Percentiles rank a stretch among this genome's conserved stretches.
Evolutionary conservation across 805 yeast species (phyloP).

Genomic region (fission yeast (Schizosaccharomyces pombe)): DNA sequence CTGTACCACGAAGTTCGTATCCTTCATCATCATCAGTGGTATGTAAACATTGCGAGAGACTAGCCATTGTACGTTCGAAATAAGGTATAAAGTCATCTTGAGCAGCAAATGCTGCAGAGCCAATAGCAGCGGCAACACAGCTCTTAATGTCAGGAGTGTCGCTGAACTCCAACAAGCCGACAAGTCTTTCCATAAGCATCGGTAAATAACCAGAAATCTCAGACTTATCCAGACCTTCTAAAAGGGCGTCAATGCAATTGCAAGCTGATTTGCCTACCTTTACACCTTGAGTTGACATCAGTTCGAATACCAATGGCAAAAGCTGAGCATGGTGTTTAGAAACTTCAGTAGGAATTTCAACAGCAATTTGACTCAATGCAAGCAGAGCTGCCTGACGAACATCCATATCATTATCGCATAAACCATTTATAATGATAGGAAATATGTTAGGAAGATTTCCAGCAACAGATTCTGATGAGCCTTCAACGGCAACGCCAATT

Average conservation of each 20-base stretch:
- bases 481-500: conserved; percentile 61
- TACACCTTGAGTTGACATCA: conserved; percentile 60
- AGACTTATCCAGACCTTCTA: conserved; percentile 76
- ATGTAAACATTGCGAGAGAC: conserved; percentile 55
- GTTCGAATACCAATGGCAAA: conserved; percentile 64
- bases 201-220: conserved; percentile 62
- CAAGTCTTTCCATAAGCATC: conserved; percentile 72
- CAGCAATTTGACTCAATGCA: conserved; percentile 52
- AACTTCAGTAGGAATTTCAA: conserved; percentile 63
- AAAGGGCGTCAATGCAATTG: conserved; percentile 67
- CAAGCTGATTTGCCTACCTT: conserved; percentile 80
- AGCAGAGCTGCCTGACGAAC: conserved; percentile 75
- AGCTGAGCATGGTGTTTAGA: conserved; percentile 65
- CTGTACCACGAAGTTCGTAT: conserved; percentile 70
- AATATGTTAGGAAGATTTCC: conserved; percentile 51
- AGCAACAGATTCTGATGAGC: conserved; percentile 81
- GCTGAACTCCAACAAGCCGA: conserved; percentile 59
- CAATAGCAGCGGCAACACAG: conserved; percentile 72
- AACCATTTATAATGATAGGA: conserved; percentile 49
- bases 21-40: conserved; percentile 69
- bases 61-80: conserved; percentile 58
- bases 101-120: conserved; percentile 88
- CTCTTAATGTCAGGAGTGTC: conserved; percentile 29
- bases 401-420: conserved; percentile 46
- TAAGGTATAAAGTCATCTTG: conserved; percentile 73